A percentile compares a stretch with the other conserved stretches of the same genome.
These are phyloP conservation scores for Umbellularia californica DNA, from an alignment of 164 flowering plant genomes.

Conservation along the genomic window DNA sequence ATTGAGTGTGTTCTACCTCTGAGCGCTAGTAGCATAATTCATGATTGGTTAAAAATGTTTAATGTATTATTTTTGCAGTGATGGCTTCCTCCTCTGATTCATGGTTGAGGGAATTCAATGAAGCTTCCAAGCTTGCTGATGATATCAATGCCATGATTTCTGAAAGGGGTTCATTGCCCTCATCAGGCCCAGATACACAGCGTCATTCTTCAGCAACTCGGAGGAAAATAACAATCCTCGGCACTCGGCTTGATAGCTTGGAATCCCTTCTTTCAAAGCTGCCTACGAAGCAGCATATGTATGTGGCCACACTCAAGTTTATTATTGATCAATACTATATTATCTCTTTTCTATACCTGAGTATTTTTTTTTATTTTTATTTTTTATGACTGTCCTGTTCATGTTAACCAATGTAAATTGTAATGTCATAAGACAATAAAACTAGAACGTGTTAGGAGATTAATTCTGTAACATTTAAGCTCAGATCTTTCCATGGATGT, in stretches of 20 bases:
- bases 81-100: slow-evolving; percentile 79
- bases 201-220: slow-evolving; percentile 74
- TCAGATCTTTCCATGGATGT: too few species aligned
- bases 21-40: background rate
- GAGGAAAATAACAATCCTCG: slow-evolving; percentile 79
- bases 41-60: too few species aligned
- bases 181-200: slow-evolving; percentile 76
- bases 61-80: slow-evolving; percentile 18
- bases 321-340: too few species aligned
- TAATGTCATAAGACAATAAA: too few species aligned
- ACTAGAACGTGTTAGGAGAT: too few species aligned
- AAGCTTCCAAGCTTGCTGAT: slow-evolving; percentile 78
- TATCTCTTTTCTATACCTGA: too few species aligned
- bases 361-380: too few species aligned
- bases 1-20: too few species aligned
- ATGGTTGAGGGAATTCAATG: slow-evolving; percentile 83
- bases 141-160: slow-evolving; percentile 77
- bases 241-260: slow-evolving; percentile 80
- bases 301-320: slow-evolving; percentile 20
- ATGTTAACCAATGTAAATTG: too few species aligned
- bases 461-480: too few species aligned
- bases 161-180: slow-evolving; percentile 50
- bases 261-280: slow-evolving; percentile 66
- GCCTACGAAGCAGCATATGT: slow-evolving; percentile 76
- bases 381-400: too few species aligned